Evolutionary conservation across 768 basidiomycete genomes (phyloP).

Genomic region (Boletellus ananiceps): DNA sequence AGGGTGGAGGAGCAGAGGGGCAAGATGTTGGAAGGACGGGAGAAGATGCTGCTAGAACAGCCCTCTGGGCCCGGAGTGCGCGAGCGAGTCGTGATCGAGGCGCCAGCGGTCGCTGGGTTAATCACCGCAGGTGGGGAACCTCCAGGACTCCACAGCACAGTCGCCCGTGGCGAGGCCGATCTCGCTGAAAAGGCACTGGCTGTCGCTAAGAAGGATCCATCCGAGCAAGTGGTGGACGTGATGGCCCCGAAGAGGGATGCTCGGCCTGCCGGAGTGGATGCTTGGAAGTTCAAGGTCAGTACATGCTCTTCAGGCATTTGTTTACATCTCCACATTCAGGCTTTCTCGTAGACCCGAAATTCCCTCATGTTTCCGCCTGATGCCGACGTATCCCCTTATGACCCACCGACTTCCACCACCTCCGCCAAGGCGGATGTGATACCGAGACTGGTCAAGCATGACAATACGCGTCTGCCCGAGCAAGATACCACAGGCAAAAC

Average conservation of each 20-base stretch:
- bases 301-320: neutral
- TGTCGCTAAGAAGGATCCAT: constrained; percentile 20
- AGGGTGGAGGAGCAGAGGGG: constrained; percentile 64
- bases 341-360: constrained; percentile 68
- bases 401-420: constrained; percentile 34
- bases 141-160: neutral
- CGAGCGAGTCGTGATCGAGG: constrained; percentile 63
- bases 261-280: constrained; percentile 68
- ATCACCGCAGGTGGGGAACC: constrained; percentile 36
- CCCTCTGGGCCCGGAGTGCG: constrained; percentile 57
- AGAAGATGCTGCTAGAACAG: constrained; percentile 69
- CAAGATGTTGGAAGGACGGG: constrained; percentile 63
- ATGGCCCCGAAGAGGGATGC: constrained; percentile 78
- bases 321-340: neutral
- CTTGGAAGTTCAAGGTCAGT: constrained; percentile 76
- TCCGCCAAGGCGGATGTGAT: constrained; percentile 35
- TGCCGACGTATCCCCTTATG: constrained; percentile 79
- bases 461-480: constrained; percentile 76
- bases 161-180: constrained; percentile 25
- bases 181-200: constrained; percentile 21
- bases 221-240: constrained; percentile 50
- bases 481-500: constrained; percentile 52
- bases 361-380: constrained; percentile 94
- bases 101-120: constrained; percentile 50
- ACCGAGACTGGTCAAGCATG: constrained; percentile 67